A percentile compares a stretch with the other conserved stretches of the same genome.
Conservation (phyloP, 345 rosid species). For the Eucalyptus grandis region DNA sequence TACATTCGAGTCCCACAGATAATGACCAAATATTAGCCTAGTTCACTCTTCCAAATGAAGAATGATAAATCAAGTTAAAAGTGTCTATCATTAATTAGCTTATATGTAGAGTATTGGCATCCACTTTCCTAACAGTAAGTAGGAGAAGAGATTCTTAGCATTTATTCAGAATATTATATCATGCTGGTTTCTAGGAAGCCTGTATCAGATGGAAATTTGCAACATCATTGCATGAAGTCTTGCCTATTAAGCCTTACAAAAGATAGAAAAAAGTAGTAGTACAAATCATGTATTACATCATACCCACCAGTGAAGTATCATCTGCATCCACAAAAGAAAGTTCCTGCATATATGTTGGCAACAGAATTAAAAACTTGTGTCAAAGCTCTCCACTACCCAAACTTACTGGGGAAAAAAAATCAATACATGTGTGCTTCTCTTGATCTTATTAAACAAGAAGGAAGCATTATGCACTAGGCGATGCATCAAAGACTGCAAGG, state of each 20-base stretch:
- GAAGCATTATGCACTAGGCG: neutral
- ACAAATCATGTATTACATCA: neutral
- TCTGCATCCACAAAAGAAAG: constrained; percentile 64
- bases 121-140: neutral
- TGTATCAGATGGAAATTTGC: neutral
- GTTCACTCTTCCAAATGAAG: neutral
- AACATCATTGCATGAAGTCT: neutral
- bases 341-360: constrained; percentile 30
- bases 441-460: neutral
- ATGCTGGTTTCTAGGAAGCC: neutral
- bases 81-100: neutral
- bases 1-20: neutral
- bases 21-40: neutral
- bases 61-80: neutral
- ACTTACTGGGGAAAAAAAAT: neutral
- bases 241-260: neutral
- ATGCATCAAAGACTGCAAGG: neutral
- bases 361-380: neutral
- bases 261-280: neutral
- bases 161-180: neutral
- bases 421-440: neutral
- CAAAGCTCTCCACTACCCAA: neutral
- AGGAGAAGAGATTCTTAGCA: neutral
- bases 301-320: constrained; percentile 34
- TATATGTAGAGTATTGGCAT: neutral